Percentiles rank a stretch among this genome's conserved stretches.
These are phyloP conservation scores for Escovopsis sp. DNA, from an alignment of 2,329 filamentous ascomycete species.

Conservation along the genomic window DNA sequence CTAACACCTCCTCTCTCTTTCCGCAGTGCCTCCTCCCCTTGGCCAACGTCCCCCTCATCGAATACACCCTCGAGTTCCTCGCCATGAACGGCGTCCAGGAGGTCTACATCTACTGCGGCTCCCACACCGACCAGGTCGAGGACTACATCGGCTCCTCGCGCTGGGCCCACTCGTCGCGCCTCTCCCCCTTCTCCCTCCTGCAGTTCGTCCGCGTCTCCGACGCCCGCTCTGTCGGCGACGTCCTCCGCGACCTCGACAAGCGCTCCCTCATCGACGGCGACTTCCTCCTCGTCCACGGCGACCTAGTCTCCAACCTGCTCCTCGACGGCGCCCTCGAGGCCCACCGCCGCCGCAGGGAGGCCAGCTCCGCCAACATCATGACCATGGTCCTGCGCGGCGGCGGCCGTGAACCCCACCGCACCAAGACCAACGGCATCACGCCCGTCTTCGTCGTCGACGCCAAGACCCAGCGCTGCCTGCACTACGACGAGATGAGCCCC, in stretches of 20 bases:
- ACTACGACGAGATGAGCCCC: slow-evolving; percentile 83
- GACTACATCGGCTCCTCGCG: slow-evolving; percentile 65
- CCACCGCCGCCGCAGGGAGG: slow-evolving; percentile 65
- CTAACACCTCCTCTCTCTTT: no score
- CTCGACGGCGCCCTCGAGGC: slow-evolving; percentile 65
- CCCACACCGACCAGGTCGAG: slow-evolving; percentile 77
- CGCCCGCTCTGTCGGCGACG: slow-evolving; percentile 78
- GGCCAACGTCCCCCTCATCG: slow-evolving; percentile 86
- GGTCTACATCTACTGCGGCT: slow-evolving; percentile 80
- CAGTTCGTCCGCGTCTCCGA: slow-evolving; percentile 74
- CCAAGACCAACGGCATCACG: slow-evolving; percentile 58
- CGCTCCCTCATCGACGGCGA: slow-evolving; percentile 75
- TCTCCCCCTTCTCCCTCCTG: slow-evolving; percentile 57
- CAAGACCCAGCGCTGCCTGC: slow-evolving; percentile 63
- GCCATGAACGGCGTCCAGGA: slow-evolving; percentile 91
- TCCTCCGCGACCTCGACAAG: slow-evolving; percentile 83
- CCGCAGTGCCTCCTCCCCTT: slow-evolving; percentile 75
- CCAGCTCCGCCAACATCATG: slow-evolving; percentile 94
- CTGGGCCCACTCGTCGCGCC: slow-evolving; percentile 45
- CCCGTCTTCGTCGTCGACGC: slow-evolving; percentile 81
- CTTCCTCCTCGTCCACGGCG: slow-evolving; percentile 84
- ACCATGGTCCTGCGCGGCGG: slow-evolving; percentile 79
- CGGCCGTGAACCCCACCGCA: slow-evolving; percentile 53
- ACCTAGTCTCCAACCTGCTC: slow-evolving; percentile 77
- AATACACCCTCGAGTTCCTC: slow-evolving; percentile 94